Evolutionary conservation across 139 green algal genomes (phyloP).

Genomic region (Coccomyxa sp.): DNA sequence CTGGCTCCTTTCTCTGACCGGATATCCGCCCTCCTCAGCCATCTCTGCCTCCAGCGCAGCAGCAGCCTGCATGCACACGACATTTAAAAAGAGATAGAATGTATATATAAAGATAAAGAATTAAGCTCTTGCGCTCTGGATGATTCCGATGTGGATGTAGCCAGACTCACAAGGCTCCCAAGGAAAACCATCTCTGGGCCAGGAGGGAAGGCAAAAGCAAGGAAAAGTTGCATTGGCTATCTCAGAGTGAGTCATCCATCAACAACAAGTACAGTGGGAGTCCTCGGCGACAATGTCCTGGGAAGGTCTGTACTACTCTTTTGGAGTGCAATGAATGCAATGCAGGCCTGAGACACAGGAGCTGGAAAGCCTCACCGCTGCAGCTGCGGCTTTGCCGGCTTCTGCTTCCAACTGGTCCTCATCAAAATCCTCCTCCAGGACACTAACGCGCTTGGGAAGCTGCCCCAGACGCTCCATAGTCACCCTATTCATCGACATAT

Average conservation of each 20-base stretch:
- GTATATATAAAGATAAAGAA: neutral
- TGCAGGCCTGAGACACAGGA: neutral
- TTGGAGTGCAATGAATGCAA: neutral
- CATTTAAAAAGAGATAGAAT: neutral
- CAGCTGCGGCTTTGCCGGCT: neutral
- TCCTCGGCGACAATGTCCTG: neutral
- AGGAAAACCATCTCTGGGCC: neutral
- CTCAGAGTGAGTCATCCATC: neutral
- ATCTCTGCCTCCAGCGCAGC: slow-evolving; percentile 23
- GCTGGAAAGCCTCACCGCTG: neutral
- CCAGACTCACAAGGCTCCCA: neutral
- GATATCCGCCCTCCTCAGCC: neutral
- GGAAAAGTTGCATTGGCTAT: neutral
- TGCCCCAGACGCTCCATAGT: slow-evolving; percentile 54
- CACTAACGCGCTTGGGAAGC: slow-evolving; percentile 65
- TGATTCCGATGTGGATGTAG: neutral
- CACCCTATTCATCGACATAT: slow-evolving; percentile 26
- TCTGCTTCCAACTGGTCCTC: slow-evolving; percentile 31
- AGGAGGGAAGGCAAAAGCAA: neutral
- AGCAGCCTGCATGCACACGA: slow-evolving; percentile 8
- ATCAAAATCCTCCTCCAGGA: slow-evolving; percentile 81
- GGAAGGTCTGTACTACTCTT: neutral
- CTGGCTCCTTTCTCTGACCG: neutral
- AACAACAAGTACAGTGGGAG: neutral
- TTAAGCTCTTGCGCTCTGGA: neutral